phyloP scores from a whole-genome alignment of 164 flowering plant species.

The Brasenia schreberi region DNA sequence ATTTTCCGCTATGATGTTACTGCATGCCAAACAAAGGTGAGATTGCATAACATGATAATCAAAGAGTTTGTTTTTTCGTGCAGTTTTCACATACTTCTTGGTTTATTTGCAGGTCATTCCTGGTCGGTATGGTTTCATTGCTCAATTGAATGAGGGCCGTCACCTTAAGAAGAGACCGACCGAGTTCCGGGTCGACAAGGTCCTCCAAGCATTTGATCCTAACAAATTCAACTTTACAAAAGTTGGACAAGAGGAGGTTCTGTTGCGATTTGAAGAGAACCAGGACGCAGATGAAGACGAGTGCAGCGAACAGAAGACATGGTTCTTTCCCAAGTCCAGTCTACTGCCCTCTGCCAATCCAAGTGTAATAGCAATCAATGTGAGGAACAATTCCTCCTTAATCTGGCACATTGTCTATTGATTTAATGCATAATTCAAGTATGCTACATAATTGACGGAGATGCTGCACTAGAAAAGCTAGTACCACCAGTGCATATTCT shows the following conservation, averaged over 20 bases:
- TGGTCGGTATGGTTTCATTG: constrained; percentile 57
- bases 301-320: constrained; percentile 14
- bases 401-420: too few relatives aligned
- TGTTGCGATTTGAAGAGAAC: constrained; percentile 53
- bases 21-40: constrained; percentile 48
- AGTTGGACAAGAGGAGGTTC: constrained; percentile 84
- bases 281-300: neutral
- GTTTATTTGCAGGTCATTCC: constrained; percentile 23
- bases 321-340: constrained; percentile 30
- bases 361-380: constrained; percentile 75
- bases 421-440: too few relatives aligned
- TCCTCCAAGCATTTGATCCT: constrained; percentile 76
- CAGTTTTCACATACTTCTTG: neutral
- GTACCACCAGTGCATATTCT: too few relatives aligned
- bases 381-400: constrained; percentile 10
- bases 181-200: constrained; percentile 67
- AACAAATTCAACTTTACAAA: constrained; percentile 83
- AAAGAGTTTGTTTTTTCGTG: neutral
- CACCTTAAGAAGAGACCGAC: constrained; percentile 83
- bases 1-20: constrained; percentile 84
- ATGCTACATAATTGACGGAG: too few relatives aligned
- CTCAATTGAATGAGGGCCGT: constrained; percentile 82
- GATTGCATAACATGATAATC: neutral
- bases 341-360: constrained; percentile 24
- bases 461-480: too few relatives aligned